Evolutionary conservation across 192 early-diverging fungal species (phyloP).

Genomic region (Anaeromyces robustus): DNA sequence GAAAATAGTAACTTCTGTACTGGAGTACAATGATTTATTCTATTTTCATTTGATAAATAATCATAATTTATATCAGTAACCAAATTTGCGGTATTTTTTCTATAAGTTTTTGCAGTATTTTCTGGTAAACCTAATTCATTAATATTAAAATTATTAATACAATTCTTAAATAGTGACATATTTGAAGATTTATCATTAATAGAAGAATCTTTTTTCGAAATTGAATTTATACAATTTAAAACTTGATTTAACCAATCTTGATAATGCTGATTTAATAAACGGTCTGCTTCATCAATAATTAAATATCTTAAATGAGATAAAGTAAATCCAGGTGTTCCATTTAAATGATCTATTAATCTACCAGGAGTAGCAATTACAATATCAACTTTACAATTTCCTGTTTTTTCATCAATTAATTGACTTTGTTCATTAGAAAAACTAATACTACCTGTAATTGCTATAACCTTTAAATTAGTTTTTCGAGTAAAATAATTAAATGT

Average conservation of each 20-base stretch:
- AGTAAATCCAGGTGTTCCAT: constrained; percentile 70
- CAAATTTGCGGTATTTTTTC: not conserved
- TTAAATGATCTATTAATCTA: constrained; percentile 77
- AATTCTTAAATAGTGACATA: not conserved
- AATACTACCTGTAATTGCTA: constrained; percentile 5
- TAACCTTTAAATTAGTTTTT: constrained; percentile 62
- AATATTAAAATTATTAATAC: not conserved
- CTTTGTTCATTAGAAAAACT: not conserved
- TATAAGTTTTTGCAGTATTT: not conserved
- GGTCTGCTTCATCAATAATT: constrained; percentile 93
- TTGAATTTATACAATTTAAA: constrained; percentile 7
- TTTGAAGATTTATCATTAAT: not conserved
- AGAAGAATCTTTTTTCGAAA: not conserved
- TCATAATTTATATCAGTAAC: not conserved
- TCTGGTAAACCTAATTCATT: not conserved
- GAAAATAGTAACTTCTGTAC: constrained; percentile 91
- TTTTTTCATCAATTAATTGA: not conserved
- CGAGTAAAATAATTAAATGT: constrained; percentile 60
- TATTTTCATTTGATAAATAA: constrained; percentile 4
- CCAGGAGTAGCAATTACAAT: constrained; percentile 93
- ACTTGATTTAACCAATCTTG: constrained; percentile 80
- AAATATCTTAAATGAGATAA: constrained; percentile 82
- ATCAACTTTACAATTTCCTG: constrained; percentile 46
- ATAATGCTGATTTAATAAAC: constrained; percentile 78
- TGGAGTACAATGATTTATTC: constrained; percentile 13